Percentiles rank a stretch among this genome's conserved stretches.
These are phyloP conservation scores for Thalassia testudinum DNA, from an alignment of 116 monocot species.

Conservation along the genomic window DNA sequence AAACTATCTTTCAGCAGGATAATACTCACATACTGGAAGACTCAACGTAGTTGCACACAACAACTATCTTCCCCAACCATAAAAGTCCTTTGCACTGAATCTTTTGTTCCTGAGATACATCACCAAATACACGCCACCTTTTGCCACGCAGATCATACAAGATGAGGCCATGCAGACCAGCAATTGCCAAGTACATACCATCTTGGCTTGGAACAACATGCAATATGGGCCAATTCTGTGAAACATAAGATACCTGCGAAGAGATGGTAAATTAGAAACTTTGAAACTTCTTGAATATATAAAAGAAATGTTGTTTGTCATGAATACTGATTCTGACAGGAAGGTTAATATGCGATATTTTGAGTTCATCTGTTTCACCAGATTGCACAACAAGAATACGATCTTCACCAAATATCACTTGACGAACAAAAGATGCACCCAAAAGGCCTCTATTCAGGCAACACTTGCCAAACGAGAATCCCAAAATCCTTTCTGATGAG, in stretches of 20 bases:
- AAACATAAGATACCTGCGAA: slow-evolving; percentile 84
- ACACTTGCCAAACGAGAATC: slow-evolving; percentile 95
- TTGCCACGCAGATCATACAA: slow-evolving; percentile 81
- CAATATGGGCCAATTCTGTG: slow-evolving; percentile 95
- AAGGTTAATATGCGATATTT: slow-evolving; percentile 83
- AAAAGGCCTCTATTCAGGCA: slow-evolving; percentile 85
- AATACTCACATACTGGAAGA: slow-evolving; percentile 73
- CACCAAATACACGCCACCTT: slow-evolving; percentile 98
- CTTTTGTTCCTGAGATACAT: slow-evolving; percentile 93
- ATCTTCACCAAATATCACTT: slow-evolving; percentile 94
- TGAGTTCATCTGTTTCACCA: slow-evolving; percentile 83
- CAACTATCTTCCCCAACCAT: slow-evolving; percentile 91
- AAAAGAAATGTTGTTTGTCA: too few relatives aligned
- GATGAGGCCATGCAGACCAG: slow-evolving; percentile 84
- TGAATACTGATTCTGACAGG: slow-evolving; percentile 39
- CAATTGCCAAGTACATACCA: slow-evolving; percentile 87
- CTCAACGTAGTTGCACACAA: slow-evolving; percentile 82
- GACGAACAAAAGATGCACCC: slow-evolving; percentile 73
- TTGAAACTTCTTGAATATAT: too few relatives aligned
- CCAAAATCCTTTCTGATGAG: slow-evolving; percentile 58
- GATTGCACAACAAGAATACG: slow-evolving; percentile 82
- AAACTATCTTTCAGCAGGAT: too few relatives aligned
- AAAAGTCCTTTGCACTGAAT: slow-evolving; percentile 94
- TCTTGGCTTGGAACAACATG: slow-evolving; percentile 93
- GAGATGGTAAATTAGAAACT: neutral